These are phyloP conservation scores for Phytopythium chamaehyphon DNA, from an alignment of 352 stramenopile genomes.

Conservation along the genomic window DNA sequence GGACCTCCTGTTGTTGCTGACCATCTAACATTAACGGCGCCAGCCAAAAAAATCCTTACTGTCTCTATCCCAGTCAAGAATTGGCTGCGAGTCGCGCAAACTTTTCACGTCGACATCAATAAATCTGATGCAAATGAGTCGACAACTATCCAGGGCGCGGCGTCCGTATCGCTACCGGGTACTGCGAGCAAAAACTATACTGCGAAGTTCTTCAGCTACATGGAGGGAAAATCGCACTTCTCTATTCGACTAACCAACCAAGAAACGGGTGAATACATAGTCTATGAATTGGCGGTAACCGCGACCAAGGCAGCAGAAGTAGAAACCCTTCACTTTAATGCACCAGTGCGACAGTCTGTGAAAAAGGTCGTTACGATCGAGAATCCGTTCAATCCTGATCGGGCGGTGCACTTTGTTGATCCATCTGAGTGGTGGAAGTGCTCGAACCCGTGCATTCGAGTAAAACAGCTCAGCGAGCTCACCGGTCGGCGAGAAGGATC, in stretches of 20 bases:
- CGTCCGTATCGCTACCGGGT: conserved; percentile 63
- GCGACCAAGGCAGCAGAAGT: conserved; percentile 63
- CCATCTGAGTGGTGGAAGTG: conserved; percentile 77
- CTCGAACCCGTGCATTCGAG: conserved; percentile 62
- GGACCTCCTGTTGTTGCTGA: conserved; percentile 38
- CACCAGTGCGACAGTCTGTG: conserved; percentile 77
- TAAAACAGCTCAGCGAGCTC: conserved; percentile 70
- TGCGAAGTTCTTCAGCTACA: conserved; percentile 89
- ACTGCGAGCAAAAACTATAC: conserved; percentile 67
- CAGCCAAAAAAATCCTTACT: conserved; percentile 74
- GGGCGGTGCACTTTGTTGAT: conserved; percentile 54
- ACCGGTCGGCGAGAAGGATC: conserved; percentile 66
- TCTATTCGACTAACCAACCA: conserved; percentile 79
- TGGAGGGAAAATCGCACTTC: conserved; percentile 51
- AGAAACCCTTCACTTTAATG: conserved; percentile 79
- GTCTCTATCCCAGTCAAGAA: conserved; percentile 83
- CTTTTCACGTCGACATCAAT: conserved; percentile 68
- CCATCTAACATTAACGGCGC: conserved; percentile 38
- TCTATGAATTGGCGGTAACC: conserved; percentile 51
- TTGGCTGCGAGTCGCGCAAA: conserved; percentile 83
- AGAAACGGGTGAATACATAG: conserved; percentile 82
- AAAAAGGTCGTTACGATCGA: conserved; percentile 86
- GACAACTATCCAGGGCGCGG: conserved; percentile 56
- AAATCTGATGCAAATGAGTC: conserved; percentile 35
- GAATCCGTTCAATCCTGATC: conserved; percentile 74